Percentiles rank a stretch among this genome's conserved stretches.
Evolutionary conservation across 2,329 filamentous ascomycete genomes (phyloP).

Genomic region (Fusarium sp.): DNA sequence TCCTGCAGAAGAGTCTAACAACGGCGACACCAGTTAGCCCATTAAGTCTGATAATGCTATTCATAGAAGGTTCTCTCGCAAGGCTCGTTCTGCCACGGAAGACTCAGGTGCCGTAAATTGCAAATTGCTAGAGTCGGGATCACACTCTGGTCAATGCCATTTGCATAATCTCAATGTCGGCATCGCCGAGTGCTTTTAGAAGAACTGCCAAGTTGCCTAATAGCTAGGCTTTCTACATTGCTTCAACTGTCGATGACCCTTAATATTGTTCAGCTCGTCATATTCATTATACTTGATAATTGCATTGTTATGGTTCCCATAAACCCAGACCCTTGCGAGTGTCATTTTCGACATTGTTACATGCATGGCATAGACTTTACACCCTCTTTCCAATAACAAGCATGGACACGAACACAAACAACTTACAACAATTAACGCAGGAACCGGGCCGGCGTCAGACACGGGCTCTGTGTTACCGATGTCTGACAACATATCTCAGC

Average conservation of each 20-base stretch:
- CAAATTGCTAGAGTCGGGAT: slow-evolving; percentile 8
- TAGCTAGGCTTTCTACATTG: background rate
- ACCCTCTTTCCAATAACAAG: too few species aligned
- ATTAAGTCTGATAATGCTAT: slow-evolving; percentile 6
- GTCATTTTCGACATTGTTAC: background rate
- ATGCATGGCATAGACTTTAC: background rate
- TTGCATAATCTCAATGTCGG: slow-evolving; percentile 24
- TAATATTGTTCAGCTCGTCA: background rate
- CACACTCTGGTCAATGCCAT: background rate
- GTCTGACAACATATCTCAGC: slow-evolving; percentile 29
- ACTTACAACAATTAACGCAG: slow-evolving; percentile 10
- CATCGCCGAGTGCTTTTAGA: slow-evolving; percentile 40
- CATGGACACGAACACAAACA: background rate
- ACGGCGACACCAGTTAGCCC: slow-evolving; percentile 4
- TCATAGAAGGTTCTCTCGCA: slow-evolving; percentile 9
- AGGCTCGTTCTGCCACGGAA: slow-evolving; percentile 8
- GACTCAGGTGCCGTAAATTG: slow-evolving; percentile 25
- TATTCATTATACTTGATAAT: background rate
- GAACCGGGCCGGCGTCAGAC: slow-evolving; percentile 22
- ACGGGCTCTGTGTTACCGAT: slow-evolving; percentile 21
- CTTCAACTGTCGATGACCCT: background rate
- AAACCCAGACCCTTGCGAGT: background rate
- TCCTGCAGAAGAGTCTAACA: slow-evolving; percentile 1
- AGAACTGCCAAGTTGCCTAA: background rate
- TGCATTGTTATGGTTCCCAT: background rate